phyloP scores from a whole-genome alignment of 371 early-diverging fungal species.

The Phascolomyces articulosus region DNA sequence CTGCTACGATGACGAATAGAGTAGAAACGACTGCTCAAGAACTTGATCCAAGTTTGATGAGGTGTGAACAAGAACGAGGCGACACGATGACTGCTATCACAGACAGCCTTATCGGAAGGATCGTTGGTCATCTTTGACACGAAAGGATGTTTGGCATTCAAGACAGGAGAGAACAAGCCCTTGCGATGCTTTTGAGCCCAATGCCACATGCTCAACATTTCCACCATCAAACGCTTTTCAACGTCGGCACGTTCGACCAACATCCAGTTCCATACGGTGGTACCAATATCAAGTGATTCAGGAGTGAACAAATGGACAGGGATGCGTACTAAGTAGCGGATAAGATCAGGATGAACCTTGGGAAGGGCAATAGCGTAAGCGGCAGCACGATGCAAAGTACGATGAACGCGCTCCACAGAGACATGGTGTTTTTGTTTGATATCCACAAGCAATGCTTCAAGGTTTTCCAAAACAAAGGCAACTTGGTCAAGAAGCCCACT shows the following conservation, averaged over 20 bases:
- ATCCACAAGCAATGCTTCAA: conserved; percentile 40
- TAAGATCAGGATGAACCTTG: conserved; percentile 68
- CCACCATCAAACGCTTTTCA: conserved; percentile 78
- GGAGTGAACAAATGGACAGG: conserved; percentile 85
- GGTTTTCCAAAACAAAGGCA: conserved; percentile 37
- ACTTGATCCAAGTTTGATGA: conserved; percentile 86
- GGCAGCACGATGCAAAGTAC: conserved; percentile 57
- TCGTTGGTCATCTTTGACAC: conserved; percentile 88
- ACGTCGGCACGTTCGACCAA: conserved; percentile 76
- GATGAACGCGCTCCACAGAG: conserved; percentile 52
- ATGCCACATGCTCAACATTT: conserved; percentile 84
- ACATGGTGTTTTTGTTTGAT: conserved; percentile 49
- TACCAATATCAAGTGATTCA: conserved; percentile 77
- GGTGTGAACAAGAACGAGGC: conserved; percentile 72
- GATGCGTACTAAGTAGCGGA: conserved; percentile 83
- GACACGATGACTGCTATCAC: conserved; percentile 61
- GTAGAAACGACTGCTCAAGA: conserved; percentile 83
- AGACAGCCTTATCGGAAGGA: conserved; percentile 80
- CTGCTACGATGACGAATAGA: conserved; percentile 76
- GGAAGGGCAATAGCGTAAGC: conserved; percentile 24
- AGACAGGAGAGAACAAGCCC: conserved; percentile 72
- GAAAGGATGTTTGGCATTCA: conserved; percentile 81
- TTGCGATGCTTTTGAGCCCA: conserved; percentile 77
- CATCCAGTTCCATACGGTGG: conserved; percentile 88
- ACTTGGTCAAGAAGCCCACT: conserved; percentile 36